Evolutionary conservation across 139 green algal genomes (phyloP).

Genomic region (Chlorella vulgaris): DNA sequence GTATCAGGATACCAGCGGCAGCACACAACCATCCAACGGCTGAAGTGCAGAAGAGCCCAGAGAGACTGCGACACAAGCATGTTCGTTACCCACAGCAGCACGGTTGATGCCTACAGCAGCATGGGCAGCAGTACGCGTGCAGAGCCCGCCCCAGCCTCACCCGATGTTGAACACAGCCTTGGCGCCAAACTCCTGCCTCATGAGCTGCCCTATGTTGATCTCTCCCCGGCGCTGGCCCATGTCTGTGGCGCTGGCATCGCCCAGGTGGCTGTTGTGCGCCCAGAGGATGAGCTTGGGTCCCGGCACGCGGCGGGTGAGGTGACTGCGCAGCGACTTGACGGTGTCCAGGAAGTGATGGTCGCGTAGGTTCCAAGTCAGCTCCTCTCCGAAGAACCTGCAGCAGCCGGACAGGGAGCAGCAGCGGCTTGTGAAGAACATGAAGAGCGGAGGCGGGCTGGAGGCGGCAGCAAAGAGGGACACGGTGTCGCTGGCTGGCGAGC

Average conservation of each 20-base stretch:
- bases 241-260: constrained; percentile 64
- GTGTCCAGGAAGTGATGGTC: constrained; percentile 67
- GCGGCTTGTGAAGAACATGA: too few species aligned
- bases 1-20: too few species aligned
- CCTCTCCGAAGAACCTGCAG: not conserved
- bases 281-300: constrained; percentile 28
- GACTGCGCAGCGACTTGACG: not conserved
- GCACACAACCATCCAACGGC: not conserved
- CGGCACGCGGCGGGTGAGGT: constrained; percentile 14
- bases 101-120: too few species aligned
- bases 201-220: constrained; percentile 70
- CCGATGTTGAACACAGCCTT: constrained; percentile 45
- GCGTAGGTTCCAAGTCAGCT: constrained; percentile 53
- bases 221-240: constrained; percentile 61
- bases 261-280: constrained; percentile 75
- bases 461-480: too few species aligned
- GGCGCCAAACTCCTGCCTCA: constrained; percentile 47
- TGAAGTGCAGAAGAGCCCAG: not conserved
- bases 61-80: not conserved
- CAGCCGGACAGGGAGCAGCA: too few species aligned
- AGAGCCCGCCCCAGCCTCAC: not conserved
- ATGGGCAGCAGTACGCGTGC: not conserved
- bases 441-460: too few species aligned
- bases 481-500: too few species aligned
- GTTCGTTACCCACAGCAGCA: not conserved